phyloP scores from a whole-genome alignment of 495 filamentous ascomycete species.

The Pseudomonodictys pantanalensis region DNA sequence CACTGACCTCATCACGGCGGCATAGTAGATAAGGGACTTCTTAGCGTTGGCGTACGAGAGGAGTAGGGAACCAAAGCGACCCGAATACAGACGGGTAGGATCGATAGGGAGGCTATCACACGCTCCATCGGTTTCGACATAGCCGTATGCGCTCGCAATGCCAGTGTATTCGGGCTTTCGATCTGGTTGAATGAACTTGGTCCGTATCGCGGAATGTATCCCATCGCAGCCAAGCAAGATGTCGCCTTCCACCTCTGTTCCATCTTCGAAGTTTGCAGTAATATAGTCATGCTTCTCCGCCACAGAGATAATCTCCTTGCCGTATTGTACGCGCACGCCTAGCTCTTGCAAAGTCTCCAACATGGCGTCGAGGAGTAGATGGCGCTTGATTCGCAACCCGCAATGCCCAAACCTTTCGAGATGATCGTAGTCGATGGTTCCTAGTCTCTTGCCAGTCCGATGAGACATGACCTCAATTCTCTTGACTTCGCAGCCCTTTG shows the following conservation, averaged over 20 bases:
- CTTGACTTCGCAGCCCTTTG: slow-evolving; percentile 17
- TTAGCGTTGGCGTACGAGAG: slow-evolving; percentile 2
- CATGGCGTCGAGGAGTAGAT: slow-evolving; percentile 13
- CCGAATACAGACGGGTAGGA: slow-evolving; percentile 3
- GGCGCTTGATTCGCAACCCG: slow-evolving; percentile 21
- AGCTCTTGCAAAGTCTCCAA: slow-evolving; percentile 14
- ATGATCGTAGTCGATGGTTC: slow-evolving; percentile 20
- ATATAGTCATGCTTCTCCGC: slow-evolving; percentile 4
- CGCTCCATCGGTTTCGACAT: slow-evolving; percentile 2
- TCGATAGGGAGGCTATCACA: slow-evolving; percentile 14
- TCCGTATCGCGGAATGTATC: slow-evolving; percentile 25
- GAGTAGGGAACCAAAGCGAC: slow-evolving; percentile 17
- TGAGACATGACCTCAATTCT: slow-evolving; percentile 23
- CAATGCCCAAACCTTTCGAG: slow-evolving; percentile 21
- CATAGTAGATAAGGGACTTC: slow-evolving; percentile 14
- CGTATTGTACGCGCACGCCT: slow-evolving; percentile 21
- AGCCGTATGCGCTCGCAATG: slow-evolving; percentile 19
- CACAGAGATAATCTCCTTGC: slow-evolving; percentile 7
- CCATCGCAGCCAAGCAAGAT: slow-evolving; percentile 30
- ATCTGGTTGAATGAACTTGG: slow-evolving; percentile 26
- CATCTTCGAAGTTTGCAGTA: slow-evolving; percentile 15
- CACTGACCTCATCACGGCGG: slow-evolving; percentile 15
- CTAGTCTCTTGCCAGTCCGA: slow-evolving; percentile 19
- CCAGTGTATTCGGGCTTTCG: slow-evolving; percentile 28
- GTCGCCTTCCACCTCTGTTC: slow-evolving; percentile 11